phyloP scores from a whole-genome alignment of 192 early-diverging fungal genomes.

The Linnemannia zychae region DNA sequence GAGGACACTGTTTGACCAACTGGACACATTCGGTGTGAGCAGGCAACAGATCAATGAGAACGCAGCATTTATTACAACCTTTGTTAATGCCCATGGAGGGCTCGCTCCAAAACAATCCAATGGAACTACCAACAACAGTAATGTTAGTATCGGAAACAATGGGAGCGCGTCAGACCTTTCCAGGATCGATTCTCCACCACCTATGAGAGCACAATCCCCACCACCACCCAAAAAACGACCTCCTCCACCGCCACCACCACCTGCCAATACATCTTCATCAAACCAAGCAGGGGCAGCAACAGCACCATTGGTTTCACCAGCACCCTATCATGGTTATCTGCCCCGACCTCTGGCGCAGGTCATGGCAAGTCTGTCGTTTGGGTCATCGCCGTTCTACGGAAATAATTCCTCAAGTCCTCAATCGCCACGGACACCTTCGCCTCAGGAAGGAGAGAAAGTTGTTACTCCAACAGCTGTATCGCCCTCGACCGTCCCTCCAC shows the following conservation, averaged over 20 bases:
- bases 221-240: constrained; percentile 14
- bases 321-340: constrained; percentile 44
- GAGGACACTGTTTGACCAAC: constrained; percentile 74
- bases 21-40: constrained; percentile 76
- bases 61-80: constrained; percentile 77
- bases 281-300: constrained; percentile 5
- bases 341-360: constrained; percentile 39
- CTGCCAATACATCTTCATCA: not conserved
- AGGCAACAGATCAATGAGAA: constrained; percentile 64
- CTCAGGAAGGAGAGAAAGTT: not conserved
- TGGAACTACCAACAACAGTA: constrained; percentile 12
- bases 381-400: constrained; percentile 41
- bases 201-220: constrained; percentile 27
- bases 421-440: constrained; percentile 8
- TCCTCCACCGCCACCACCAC: constrained; percentile 57
- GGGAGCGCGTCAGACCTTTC: constrained; percentile 13
- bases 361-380: constrained; percentile 43
- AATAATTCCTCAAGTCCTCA: constrained; percentile 13
- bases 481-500: constrained; percentile 30
- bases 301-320: constrained; percentile 27
- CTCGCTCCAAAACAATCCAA: constrained; percentile 30
- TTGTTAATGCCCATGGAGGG: constrained; percentile 76
- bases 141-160: not conserved
- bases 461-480: constrained; percentile 5
- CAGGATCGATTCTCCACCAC: constrained; percentile 51